Evolutionary conservation across 2,329 filamentous ascomycete species (phyloP).

Genomic region (Trichoderma sp.): DNA sequence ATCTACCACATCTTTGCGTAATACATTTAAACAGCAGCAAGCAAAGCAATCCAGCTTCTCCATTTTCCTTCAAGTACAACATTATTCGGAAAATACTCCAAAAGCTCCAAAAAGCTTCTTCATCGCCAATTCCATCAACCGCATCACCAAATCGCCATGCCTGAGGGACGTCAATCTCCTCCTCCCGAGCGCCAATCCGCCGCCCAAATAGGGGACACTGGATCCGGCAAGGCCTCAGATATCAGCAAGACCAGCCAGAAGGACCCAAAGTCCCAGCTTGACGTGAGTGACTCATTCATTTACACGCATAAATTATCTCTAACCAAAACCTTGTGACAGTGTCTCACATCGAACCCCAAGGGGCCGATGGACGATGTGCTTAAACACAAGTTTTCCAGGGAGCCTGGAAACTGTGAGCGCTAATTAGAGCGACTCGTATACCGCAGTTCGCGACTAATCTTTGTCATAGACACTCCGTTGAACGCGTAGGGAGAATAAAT

Average conservation of each 20-base stretch:
- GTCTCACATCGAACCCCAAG: constrained; percentile 64
- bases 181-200: constrained; percentile 66
- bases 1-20: neutral
- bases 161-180: constrained; percentile 75
- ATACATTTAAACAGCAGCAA: neutral
- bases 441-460: neutral
- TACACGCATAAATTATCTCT: neutral
- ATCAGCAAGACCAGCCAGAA: constrained; percentile 46
- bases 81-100: neutral
- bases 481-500: neutral
- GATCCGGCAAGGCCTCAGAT: constrained; percentile 39
- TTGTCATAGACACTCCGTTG: neutral
- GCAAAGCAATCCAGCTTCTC: neutral
- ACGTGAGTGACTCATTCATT: constrained; percentile 38
- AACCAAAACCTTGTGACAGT: constrained; percentile 33
- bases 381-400: constrained; percentile 60
- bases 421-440: neutral
- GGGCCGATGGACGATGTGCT: constrained; percentile 60
- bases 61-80: neutral
- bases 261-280: constrained; percentile 50
- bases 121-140: neutral
- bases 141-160: constrained; percentile 52
- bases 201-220: constrained; percentile 60
- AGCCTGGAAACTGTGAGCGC: constrained; percentile 22
- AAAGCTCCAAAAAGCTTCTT: neutral